phyloP scores from a whole-genome alignment of 495 filamentous ascomycete genomes.

The Hamigera avellanea region DNA sequence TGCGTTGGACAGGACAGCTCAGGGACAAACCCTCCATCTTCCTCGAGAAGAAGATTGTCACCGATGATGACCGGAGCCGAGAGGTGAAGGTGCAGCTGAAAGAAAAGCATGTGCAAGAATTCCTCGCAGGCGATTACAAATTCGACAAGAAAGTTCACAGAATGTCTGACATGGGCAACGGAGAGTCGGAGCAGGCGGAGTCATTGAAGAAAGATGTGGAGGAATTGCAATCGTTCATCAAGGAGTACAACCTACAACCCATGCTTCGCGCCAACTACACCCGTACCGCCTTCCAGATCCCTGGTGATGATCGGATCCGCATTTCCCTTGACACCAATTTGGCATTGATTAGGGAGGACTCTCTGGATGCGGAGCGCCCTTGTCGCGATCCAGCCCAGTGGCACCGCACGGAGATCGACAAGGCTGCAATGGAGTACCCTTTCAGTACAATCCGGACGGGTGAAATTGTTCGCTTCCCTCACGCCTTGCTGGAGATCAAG shows the following conservation, averaged over 20 bases:
- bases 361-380: conserved; percentile 68
- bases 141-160: conserved; percentile 86
- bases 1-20: conserved; percentile 88
- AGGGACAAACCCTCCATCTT: conserved; percentile 63
- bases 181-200: conserved; percentile 44
- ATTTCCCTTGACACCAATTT: conserved; percentile 89
- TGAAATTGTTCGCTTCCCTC: conserved; percentile 86
- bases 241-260: conserved; percentile 66
- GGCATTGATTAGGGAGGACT: conserved; percentile 86
- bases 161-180: conserved; percentile 56
- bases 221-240: conserved; percentile 70
- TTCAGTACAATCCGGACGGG: conserved; percentile 77
- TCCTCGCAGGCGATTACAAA: conserved; percentile 76
- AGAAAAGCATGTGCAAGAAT: conserved; percentile 83
- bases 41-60: conserved; percentile 80
- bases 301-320: conserved; percentile 78
- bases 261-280: conserved; percentile 87
- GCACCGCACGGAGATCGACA: conserved; percentile 88
- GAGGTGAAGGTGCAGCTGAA: conserved; percentile 79
- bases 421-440: conserved; percentile 68
- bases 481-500: conserved; percentile 87
- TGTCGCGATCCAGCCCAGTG: conserved; percentile 80
- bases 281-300: conserved; percentile 93
- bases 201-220: conserved; percentile 58
- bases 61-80: conserved; percentile 58